Percentiles rank a stretch among this genome's conserved stretches.
phyloP scores from a whole-genome alignment of 371 early-diverging fungal genomes.

The Lichtheimia ramosa region DNA sequence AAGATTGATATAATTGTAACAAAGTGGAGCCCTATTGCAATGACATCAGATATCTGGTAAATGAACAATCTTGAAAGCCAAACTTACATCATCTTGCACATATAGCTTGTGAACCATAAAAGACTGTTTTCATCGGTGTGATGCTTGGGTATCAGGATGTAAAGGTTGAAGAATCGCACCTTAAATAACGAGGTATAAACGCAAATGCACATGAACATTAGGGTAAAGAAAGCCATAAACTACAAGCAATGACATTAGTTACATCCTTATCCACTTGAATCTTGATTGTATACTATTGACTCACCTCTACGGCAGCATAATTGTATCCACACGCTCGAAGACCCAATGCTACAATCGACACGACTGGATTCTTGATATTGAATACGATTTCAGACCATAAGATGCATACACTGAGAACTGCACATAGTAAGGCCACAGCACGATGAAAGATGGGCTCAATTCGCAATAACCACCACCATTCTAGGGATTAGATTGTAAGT shows the following conservation, averaged over 20 bases:
- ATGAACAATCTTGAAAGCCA: background rate
- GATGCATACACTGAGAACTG: conserved; percentile 66
- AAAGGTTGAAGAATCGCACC: conserved; percentile 81
- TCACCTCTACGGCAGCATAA: conserved; percentile 63
- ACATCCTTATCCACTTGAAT: background rate
- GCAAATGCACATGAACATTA: conserved; percentile 91
- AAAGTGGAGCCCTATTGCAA: conserved; percentile 76
- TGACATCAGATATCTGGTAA: conserved; percentile 15
- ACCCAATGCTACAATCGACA: conserved; percentile 59
- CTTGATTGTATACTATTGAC: background rate
- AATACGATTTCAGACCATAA: conserved; percentile 94
- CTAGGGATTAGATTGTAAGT: conserved; percentile 20
- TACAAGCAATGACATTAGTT: conserved; percentile 24
- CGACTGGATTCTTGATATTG: conserved; percentile 54
- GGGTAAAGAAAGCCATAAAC: conserved; percentile 72
- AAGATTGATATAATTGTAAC: conserved; percentile 91
- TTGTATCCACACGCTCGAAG: conserved; percentile 42
- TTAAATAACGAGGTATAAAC: conserved; percentile 89
- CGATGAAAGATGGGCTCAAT: conserved; percentile 68
- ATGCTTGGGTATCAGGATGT: conserved; percentile 85
- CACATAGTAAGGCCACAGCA: conserved; percentile 57
- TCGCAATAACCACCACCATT: conserved; percentile 86
- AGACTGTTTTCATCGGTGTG: conserved; percentile 88
- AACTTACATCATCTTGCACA: conserved; percentile 79
- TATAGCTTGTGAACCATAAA: conserved; percentile 87